Conservation (phyloP, 1,284 basidiomycete species). For the Anthracocystis setariae region DNA sequence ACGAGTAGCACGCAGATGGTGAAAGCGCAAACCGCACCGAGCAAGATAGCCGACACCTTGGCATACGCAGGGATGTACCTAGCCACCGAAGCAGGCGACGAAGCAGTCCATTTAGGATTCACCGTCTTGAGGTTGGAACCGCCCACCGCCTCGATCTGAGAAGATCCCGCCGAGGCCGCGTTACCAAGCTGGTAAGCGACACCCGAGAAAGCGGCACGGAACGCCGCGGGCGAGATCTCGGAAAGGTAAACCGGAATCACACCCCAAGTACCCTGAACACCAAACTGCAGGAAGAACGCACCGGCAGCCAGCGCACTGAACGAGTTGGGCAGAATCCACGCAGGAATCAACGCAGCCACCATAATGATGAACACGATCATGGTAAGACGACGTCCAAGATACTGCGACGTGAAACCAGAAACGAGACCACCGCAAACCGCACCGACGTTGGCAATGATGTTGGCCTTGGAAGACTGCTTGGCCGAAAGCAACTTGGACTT, state of each 20-base stretch:
- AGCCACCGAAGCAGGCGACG: constrained; percentile 17
- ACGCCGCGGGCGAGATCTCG: constrained; percentile 90
- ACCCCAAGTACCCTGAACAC: constrained; percentile 70
- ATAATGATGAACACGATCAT: constrained; percentile 74
- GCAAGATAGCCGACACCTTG: constrained; percentile 84
- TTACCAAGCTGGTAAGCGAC: constrained; percentile 80
- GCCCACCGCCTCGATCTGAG: constrained; percentile 87
- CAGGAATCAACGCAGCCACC: constrained; percentile 57
- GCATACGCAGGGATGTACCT: constrained; percentile 81
- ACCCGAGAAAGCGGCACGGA: constrained; percentile 91
- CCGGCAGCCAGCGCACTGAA: constrained; percentile 68
- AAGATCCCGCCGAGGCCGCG: constrained; percentile 86
- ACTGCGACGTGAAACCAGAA: constrained; percentile 83
- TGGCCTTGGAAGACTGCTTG: constrained; percentile 80
- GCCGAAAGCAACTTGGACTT: constrained; percentile 60
- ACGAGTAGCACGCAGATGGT: constrained; percentile 59
- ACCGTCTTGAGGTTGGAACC: constrained; percentile 66
- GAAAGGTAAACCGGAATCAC: constrained; percentile 85
- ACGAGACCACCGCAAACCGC: constrained; percentile 80
- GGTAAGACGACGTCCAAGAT: constrained; percentile 86
- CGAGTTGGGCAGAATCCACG: constrained; percentile 68
- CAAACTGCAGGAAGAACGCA: constrained; percentile 71
- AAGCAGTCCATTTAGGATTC: constrained; percentile 49
- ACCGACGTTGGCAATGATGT: constrained; percentile 88
- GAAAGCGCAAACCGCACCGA: constrained; percentile 73